These are phyloP conservation scores for Tarenaya hassleriana DNA, from an alignment of 345 rosid genomes.

Conservation along the genomic window DNA sequence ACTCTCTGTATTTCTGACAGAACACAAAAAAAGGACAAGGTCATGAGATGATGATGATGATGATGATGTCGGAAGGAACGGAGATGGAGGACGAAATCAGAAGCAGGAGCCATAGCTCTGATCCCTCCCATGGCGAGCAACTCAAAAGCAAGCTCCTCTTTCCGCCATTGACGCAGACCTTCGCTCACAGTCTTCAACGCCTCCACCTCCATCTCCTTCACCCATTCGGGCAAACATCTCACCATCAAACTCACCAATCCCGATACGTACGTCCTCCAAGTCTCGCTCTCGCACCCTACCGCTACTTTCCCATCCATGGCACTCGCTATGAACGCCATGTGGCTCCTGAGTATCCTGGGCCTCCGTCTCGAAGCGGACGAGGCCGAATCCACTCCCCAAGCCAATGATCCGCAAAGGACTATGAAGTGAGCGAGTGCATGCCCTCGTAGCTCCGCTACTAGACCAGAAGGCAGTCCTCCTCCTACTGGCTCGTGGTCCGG, in stretches of 20 bases:
- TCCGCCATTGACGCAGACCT: conserved; percentile 71
- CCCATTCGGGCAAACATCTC: conserved; percentile 77
- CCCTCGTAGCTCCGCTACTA: conserved; percentile 70
- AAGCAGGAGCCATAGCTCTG: conserved; percentile 63
- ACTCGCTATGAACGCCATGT: conserved; percentile 78
- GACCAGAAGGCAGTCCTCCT: conserved; percentile 51
- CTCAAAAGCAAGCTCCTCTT: conserved; percentile 68
- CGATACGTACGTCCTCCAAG: conserved; percentile 66
- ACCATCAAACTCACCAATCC: conserved; percentile 82
- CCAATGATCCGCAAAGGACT: conserved; percentile 70
- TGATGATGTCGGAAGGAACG: conserved; percentile 7
- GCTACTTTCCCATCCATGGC: conserved; percentile 82
- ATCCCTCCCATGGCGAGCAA: conserved; percentile 77
- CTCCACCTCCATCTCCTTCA: conserved; percentile 63
- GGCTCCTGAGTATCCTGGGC: conserved; percentile 51
- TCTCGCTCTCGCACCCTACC: conserved; percentile 66
- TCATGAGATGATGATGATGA: no score
- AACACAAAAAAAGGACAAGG: no score
- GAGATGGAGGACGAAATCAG: conserved; percentile 50
- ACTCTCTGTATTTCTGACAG: conserved; percentile 19
- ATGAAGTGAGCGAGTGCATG: conserved; percentile 81
- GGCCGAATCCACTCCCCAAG: conserved; percentile 85
- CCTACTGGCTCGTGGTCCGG: conserved; percentile 40
- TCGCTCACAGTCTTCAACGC: conserved; percentile 71
- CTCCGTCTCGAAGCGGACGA: conserved; percentile 66